phyloP scores from a whole-genome alignment of 768 basidiomycete species.

The Porphyrellus cyaneotinctus region DNA sequence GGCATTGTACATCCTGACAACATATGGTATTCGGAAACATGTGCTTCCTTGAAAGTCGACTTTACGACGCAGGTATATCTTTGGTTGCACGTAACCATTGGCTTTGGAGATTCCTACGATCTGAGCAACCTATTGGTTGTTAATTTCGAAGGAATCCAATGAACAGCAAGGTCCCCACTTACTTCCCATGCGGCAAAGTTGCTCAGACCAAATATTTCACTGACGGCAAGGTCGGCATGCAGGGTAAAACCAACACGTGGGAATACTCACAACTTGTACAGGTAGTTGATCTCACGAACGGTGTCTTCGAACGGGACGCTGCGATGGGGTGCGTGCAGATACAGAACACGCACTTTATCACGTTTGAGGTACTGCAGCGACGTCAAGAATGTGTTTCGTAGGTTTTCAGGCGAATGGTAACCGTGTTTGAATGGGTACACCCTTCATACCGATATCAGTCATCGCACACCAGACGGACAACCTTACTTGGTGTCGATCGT shows the following conservation, averaged over 20 bases:
- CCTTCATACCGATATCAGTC: constrained; percentile 22
- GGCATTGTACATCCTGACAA: constrained; percentile 42
- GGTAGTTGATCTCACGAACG: constrained; percentile 46
- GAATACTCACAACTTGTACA: constrained; percentile 49
- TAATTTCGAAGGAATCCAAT: neutral
- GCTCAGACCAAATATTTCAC: constrained; percentile 60
- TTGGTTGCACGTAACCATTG: constrained; percentile 52
- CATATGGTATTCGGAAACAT: neutral
- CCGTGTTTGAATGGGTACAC: constrained; percentile 41
- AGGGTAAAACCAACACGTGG: neutral
- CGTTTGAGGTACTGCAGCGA: constrained; percentile 46
- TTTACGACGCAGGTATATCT: constrained; percentile 43
- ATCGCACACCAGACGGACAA: neutral
- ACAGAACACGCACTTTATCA: constrained; percentile 48
- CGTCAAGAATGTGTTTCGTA: constrained; percentile 42
- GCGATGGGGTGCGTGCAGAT: constrained; percentile 59
- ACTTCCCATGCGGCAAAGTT: constrained; percentile 58
- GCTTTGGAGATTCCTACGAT: constrained; percentile 53
- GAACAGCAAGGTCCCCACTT: neutral
- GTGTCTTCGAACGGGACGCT: constrained; percentile 56
- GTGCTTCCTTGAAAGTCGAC: neutral
- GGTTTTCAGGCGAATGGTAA: constrained; percentile 36
- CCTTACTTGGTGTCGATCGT: constrained; percentile 48
- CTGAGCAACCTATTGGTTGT: constrained; percentile 45
- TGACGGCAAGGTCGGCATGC: constrained; percentile 11